Conservation (phyloP, 768 basidiomycete species). For the Suillus cothurnatus region DNA sequence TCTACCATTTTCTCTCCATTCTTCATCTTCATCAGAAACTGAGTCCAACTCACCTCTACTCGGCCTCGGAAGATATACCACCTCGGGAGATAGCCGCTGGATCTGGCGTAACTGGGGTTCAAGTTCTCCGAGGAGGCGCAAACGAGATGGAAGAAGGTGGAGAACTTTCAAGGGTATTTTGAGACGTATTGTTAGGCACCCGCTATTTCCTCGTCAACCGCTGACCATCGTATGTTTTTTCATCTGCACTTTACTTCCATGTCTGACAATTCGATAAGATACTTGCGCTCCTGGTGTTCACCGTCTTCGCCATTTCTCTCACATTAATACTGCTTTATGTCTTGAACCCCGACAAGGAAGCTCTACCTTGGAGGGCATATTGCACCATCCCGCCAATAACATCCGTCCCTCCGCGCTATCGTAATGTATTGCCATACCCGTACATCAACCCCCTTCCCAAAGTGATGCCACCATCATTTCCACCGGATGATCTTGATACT, state of each 20-base stretch:
- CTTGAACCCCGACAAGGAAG: constrained; percentile 94
- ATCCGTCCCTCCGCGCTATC: constrained; percentile 45
- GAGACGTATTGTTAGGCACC: constrained; percentile 63
- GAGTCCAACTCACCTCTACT: constrained; percentile 55
- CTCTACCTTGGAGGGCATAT: constrained; percentile 92
- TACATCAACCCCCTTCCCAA: constrained; percentile 35
- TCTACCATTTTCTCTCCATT: constrained; percentile 54
- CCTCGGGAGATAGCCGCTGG: constrained; percentile 48
- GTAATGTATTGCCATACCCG: constrained; percentile 43
- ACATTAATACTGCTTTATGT: constrained; percentile 90
- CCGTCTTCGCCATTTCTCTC: constrained; percentile 78
- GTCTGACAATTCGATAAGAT: constrained; percentile 45
- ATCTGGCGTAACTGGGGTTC: constrained; percentile 56
- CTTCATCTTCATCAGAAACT: constrained; percentile 60
- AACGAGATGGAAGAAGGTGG: constrained; percentile 46
- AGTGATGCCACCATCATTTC: constrained; percentile 53
- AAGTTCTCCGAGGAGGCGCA: constrained; percentile 52
- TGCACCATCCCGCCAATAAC: constrained; percentile 69
- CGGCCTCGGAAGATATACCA: constrained; percentile 28
- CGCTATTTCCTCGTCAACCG: constrained; percentile 78
- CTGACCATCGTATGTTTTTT: constrained; percentile 68
- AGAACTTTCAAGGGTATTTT: constrained; percentile 57
- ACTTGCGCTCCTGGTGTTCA: constrained; percentile 73
- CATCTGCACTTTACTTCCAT: constrained; percentile 3
- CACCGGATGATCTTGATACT: constrained; percentile 69